Conservation (phyloP, 306 rosid species). For the Trifolium repens region DNA sequence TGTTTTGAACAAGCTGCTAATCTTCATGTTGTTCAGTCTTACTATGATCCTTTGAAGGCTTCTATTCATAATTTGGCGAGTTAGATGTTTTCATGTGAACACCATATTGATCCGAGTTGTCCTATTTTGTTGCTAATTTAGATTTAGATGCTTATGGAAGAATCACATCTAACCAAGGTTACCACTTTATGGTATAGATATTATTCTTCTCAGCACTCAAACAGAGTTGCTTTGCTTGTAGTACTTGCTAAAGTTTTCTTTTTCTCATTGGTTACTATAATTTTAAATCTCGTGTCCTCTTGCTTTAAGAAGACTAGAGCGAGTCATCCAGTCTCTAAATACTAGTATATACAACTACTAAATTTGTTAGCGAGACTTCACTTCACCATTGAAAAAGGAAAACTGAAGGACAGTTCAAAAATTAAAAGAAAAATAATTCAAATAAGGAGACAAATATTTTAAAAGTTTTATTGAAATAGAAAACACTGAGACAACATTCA, state of each 20-base stretch:
- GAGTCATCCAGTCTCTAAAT: conserved; percentile 14
- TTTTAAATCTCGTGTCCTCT: neutral
- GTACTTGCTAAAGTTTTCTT: conserved; percentile 1
- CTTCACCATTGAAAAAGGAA: conserved; percentile 27
- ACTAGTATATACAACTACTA: neutral
- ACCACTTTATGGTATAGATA: neutral
- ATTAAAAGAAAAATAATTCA: neutral
- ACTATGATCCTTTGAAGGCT: conserved; percentile 13
- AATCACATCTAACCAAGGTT: conserved; percentile 18
- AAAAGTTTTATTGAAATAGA: neutral
- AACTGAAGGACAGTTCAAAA: neutral
- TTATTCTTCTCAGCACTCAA: conserved; percentile 25
- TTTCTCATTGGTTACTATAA: neutral
- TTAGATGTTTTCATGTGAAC: neutral
- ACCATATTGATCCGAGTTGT: conserved; percentile 5
- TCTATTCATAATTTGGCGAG: conserved; percentile 15
- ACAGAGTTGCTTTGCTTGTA: conserved; percentile 2
- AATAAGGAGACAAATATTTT: neutral
- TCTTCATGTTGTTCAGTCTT: conserved; percentile 5
- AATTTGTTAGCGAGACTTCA: conserved; percentile 20
- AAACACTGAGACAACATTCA: neutral
- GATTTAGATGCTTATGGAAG: conserved; percentile 16
- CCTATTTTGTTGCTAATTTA: neutral
- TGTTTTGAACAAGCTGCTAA: neutral
- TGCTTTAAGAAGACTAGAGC: conserved; percentile 31